Evolutionary conservation across 2,329 filamentous ascomycete species (phyloP).

Genomic region (Cytospora mali): DNA sequence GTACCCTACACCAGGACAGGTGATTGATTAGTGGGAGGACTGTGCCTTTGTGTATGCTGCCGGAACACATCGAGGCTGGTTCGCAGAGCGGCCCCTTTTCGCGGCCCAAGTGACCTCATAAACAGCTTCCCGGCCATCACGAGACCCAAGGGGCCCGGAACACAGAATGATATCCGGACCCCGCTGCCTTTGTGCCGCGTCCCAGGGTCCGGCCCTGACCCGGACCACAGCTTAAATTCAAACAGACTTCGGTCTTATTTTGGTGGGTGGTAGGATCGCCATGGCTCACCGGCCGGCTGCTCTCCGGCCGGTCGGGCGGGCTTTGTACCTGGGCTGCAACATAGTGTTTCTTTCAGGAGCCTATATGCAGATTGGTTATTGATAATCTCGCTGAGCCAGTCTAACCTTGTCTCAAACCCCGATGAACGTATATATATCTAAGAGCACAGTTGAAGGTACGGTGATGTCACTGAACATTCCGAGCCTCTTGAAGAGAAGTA

Average conservation of each 20-base stretch:
- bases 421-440: not conserved
- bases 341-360: not conserved
- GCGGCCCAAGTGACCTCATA: slow-evolving; percentile 5
- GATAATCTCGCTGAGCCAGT: not conserved
- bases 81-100: slow-evolving; percentile 3
- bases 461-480: not conserved
- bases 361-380: not conserved
- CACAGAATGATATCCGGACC: not conserved
- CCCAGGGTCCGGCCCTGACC: not conserved
- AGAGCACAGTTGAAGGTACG: not conserved
- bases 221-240: not conserved
- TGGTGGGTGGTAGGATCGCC: not conserved
- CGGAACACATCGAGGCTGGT: not conserved
- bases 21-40: no score
- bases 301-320: not conserved
- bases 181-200: not conserved
- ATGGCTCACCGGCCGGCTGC: not conserved
- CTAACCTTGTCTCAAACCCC: not conserved
- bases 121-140: not conserved
- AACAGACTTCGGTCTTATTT: not conserved
- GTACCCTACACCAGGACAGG: not conserved
- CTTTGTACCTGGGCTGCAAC: not conserved
- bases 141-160: not conserved
- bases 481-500: not conserved
- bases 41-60: not conserved